Evolutionary conservation across 148 eudicot species (phyloP), one percentile per base, ranked within the genome.

Genomic region (Camellia sinensis): DNA sequence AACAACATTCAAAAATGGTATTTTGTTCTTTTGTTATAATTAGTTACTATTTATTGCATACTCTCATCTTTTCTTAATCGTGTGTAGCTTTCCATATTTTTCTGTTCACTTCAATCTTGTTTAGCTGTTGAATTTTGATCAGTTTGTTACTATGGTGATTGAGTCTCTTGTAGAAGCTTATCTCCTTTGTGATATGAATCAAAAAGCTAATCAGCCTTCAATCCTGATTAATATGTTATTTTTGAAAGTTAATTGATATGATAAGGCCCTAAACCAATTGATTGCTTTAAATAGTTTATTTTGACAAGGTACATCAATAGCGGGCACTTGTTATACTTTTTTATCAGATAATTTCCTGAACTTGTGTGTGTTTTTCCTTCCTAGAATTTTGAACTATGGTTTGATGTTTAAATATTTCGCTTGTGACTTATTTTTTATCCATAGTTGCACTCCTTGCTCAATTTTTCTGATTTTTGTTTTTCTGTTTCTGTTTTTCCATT

Each of bases 391-490:
- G 3, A 56, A 14, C 17, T 13, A 56, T 48, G 52, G 52, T 48
- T 29, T 7, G 12, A 56, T 56, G 13, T 56, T 14, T 56, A 56
- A 56, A 10, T 56, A 56, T 56, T 10, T 56, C 12, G 64, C 17
- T 60, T n/a, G 21, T 14, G 5, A 60, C 19, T 60, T 60, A 3
- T 15, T 60, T 60, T 60, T 6, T 19, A 29, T 29, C 6, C 6
- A 15, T 18, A 60, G 64, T 0, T 15, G 64, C 64, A 60, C 12
- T 15, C 6, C 7, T 60, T 6, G 7, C 19, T 60, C 64, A 15
- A 64, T 7, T 76, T 56, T 46, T 52, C 71, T 50, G 15, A 63
- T 48, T 2, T 64, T 17, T 63, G 41, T 63, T 65, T 76, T 76
- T 29, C 19, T 60, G 11, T 48, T 48, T 82, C 46, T 12, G 37